These are phyloP conservation scores for Colletotrichum melonis DNA, from an alignment of 2,329 filamentous ascomycete genomes.

Conservation along the genomic window DNA sequence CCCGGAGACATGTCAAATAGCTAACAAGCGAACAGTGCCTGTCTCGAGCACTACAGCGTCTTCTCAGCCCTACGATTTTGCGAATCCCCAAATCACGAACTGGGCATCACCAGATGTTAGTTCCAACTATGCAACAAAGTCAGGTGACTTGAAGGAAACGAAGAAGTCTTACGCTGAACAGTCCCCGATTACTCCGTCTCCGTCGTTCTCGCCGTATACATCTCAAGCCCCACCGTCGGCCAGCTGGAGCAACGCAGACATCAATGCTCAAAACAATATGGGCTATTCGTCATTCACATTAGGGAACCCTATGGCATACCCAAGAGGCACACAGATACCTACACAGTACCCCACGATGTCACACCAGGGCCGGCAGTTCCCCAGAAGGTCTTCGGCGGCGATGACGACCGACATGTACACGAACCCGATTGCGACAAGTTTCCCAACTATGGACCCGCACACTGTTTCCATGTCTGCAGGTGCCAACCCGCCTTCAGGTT, in stretches of 20 bases:
- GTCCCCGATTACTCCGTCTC: slow-evolving; percentile 60
- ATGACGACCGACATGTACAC: slow-evolving; percentile 58
- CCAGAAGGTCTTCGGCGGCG: slow-evolving; percentile 51
- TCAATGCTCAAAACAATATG: slow-evolving; percentile 55
- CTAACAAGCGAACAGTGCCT: slow-evolving; percentile 46
- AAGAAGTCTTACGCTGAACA: slow-evolving; percentile 65
- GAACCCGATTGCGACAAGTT: slow-evolving; percentile 49
- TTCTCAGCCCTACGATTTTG: slow-evolving; percentile 50
- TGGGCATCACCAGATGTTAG: slow-evolving; percentile 59
- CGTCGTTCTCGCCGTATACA: slow-evolving; percentile 62
- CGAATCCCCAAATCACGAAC: slow-evolving; percentile 48
- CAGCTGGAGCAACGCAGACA: slow-evolving; percentile 55
- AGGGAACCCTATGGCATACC: slow-evolving; percentile 48
- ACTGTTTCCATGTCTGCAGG: slow-evolving; percentile 52
- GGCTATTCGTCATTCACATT: slow-evolving; percentile 56
- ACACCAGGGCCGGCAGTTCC: slow-evolving; percentile 52
- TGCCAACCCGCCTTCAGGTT: slow-evolving; percentile 49
- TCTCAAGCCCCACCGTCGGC: slow-evolving; percentile 52
- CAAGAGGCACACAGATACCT: slow-evolving; percentile 44
- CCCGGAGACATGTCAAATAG: background rate
- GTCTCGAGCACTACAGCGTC: slow-evolving; percentile 45
- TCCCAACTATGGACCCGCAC: slow-evolving; percentile 49
- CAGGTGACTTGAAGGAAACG: slow-evolving; percentile 53
- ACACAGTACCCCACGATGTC: slow-evolving; percentile 54
- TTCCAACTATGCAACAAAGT: slow-evolving; percentile 52